Conservation (phyloP, 768 basidiomycete genomes). For the Lactifluus volemus region DNA sequence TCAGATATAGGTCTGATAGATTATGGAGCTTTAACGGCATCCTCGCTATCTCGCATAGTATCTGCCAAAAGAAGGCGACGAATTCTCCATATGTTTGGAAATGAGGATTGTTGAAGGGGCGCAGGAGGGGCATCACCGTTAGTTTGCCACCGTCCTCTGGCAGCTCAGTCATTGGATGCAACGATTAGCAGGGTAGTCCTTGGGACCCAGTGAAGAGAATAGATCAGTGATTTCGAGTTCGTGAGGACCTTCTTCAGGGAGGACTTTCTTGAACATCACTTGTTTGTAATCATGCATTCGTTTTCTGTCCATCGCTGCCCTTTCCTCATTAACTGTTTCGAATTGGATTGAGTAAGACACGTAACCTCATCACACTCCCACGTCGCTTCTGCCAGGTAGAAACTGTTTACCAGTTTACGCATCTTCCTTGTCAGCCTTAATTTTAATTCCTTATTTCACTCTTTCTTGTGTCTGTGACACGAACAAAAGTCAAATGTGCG, state of each 20-base stretch:
- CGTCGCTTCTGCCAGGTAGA: too few relatives aligned
- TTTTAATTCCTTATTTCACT: too few relatives aligned
- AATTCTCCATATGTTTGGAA: conserved; percentile 14
- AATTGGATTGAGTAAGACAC: too few relatives aligned
- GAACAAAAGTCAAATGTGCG: too few relatives aligned
- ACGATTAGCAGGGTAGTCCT: conserved; percentile 6
- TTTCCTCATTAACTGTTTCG: too few relatives aligned
- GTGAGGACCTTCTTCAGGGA: not conserved
- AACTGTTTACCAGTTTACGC: too few relatives aligned
- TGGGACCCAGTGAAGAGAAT: not conserved
- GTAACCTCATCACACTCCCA: too few relatives aligned
- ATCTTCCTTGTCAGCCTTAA: too few relatives aligned
- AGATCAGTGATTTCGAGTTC: not conserved
- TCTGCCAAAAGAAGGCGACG: conserved; percentile 14
- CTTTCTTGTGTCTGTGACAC: too few relatives aligned
- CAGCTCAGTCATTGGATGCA: conserved; percentile 4
- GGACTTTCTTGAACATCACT: conserved; percentile 17
- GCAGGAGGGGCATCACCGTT: conserved; percentile 16
- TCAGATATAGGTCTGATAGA: not conserved
- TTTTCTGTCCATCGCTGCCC: conserved; percentile 11
- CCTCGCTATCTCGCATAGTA: too few relatives aligned
- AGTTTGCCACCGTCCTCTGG: not conserved
- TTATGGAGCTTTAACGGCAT: not conserved
- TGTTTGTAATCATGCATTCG: conserved; percentile 7
- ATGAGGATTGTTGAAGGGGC: conserved; percentile 11